phyloP scores from a whole-genome alignment of 805 yeast species.

The Metschnikowia proteae region DNA sequence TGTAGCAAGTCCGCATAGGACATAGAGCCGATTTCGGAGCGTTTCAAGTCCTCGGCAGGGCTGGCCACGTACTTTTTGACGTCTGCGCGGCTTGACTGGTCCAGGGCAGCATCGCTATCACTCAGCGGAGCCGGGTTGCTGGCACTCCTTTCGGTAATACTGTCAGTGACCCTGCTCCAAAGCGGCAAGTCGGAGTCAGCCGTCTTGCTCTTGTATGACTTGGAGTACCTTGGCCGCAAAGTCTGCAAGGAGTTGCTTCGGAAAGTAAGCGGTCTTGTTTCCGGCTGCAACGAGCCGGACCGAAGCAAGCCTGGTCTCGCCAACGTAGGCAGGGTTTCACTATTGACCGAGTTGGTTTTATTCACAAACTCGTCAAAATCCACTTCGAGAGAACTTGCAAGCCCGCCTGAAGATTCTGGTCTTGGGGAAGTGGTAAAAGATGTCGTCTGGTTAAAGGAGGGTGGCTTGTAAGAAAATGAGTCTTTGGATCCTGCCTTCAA shows the following conservation, averaged over 20 bases:
- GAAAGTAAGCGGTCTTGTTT: background rate
- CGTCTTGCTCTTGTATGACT: slow-evolving; percentile 22
- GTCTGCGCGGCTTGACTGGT: background rate
- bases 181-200: slow-evolving; percentile 7
- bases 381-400: background rate
- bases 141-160: background rate
- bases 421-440: background rate
- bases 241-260: slow-evolving; percentile 1
- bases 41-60: slow-evolving; percentile 2
- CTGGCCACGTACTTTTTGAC: background rate
- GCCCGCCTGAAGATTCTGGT: slow-evolving; percentile 4
- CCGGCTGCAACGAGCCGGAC: background rate
- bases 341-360: slow-evolving; percentile 12
- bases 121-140: background rate
- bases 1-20: slow-evolving; percentile 33
- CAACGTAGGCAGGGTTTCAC: background rate
- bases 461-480: slow-evolving; percentile 14
- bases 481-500: slow-evolving; percentile 2
- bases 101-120: background rate
- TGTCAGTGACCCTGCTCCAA: background rate
- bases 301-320: slow-evolving; percentile 3
- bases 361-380: slow-evolving; percentile 14
- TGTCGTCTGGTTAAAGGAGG: slow-evolving; percentile 7
- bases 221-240: slow-evolving; percentile 24
- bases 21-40: slow-evolving; percentile 21